These are phyloP conservation scores for Suillus sp. DNA, from an alignment of 768 basidiomycete species.

Conservation along the genomic window DNA sequence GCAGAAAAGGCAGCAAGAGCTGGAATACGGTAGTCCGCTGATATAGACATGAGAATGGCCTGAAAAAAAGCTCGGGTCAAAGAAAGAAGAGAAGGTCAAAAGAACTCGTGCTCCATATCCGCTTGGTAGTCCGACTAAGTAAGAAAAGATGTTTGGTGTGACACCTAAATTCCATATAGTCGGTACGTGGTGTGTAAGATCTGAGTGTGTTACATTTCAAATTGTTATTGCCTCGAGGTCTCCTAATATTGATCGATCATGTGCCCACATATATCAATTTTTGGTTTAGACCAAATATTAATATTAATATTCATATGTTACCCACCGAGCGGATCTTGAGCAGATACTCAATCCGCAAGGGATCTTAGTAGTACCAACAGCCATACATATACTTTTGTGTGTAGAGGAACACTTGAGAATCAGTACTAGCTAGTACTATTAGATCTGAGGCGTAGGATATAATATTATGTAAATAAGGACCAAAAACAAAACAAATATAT, in stretches of 20 bases:
- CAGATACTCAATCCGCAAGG: too few species aligned
- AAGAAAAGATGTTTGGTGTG: not conserved
- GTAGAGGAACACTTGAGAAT: too few species aligned
- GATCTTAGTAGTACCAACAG: too few species aligned
- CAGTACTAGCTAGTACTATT: too few species aligned
- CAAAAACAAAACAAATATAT: too few species aligned
- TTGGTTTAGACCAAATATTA: too few species aligned
- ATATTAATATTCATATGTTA: too few species aligned
- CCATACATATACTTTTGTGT: too few species aligned
- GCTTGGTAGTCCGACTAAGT: not conserved
- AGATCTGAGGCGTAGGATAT: too few species aligned
- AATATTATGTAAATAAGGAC: too few species aligned
- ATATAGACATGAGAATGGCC: conserved; percentile 2
- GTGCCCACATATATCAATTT: not conserved
- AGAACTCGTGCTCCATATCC: not conserved
- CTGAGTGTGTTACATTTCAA: not conserved
- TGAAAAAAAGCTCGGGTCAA: not conserved
- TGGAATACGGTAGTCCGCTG: conserved; percentile 20
- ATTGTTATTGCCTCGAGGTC: not conserved
- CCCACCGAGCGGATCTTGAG: too few species aligned
- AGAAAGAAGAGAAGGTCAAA: not conserved
- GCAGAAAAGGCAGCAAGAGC: conserved; percentile 17
- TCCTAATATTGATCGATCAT: not conserved
- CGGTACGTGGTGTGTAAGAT: not conserved
- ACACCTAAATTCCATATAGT: not conserved